phyloP scores from a whole-genome alignment of 1,284 basidiomycete species.

The Ganoderma lingzhi region DNA sequence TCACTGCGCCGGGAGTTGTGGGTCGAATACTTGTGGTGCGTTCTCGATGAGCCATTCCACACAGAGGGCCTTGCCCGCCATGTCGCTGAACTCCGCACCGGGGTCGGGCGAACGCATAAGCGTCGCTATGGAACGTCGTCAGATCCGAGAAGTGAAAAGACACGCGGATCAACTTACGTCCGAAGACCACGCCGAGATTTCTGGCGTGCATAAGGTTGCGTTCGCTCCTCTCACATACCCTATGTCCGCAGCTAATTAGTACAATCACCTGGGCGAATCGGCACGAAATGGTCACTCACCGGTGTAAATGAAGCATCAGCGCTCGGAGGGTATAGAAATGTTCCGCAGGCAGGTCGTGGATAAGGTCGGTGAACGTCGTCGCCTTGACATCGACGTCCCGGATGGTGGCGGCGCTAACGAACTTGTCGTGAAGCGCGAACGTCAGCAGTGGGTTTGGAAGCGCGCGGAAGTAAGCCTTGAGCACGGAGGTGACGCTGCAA shows the following conservation, averaged over 20 bases:
- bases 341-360: constrained; percentile 83
- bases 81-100: constrained; percentile 92
- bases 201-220: constrained; percentile 94
- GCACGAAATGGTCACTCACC: constrained; percentile 52
- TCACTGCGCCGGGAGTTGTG: constrained; percentile 13
- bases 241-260: constrained; percentile 38
- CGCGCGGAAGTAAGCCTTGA: constrained; percentile 96
- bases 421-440: constrained; percentile 90
- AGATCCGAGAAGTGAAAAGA: constrained; percentile 21
- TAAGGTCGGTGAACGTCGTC: constrained; percentile 70
- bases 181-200: constrained; percentile 99
- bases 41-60: constrained; percentile 94
- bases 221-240: constrained; percentile 74
- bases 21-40: constrained; percentile 69
- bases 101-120: constrained; percentile 91
- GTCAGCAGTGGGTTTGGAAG: constrained; percentile 93
- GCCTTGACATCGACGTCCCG: constrained; percentile 72
- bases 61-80: constrained; percentile 94
- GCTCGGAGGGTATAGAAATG: constrained; percentile 88
- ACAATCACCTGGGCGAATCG: not conserved
- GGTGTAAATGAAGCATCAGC: constrained; percentile 89
- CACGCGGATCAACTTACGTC: constrained; percentile 72
- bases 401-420: constrained; percentile 79
- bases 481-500: constrained; percentile 93
- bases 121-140: constrained; percentile 70